Evolutionary conservation across 768 basidiomycete genomes (phyloP).

Genomic region (Phlegmacium glaucopus): DNA sequence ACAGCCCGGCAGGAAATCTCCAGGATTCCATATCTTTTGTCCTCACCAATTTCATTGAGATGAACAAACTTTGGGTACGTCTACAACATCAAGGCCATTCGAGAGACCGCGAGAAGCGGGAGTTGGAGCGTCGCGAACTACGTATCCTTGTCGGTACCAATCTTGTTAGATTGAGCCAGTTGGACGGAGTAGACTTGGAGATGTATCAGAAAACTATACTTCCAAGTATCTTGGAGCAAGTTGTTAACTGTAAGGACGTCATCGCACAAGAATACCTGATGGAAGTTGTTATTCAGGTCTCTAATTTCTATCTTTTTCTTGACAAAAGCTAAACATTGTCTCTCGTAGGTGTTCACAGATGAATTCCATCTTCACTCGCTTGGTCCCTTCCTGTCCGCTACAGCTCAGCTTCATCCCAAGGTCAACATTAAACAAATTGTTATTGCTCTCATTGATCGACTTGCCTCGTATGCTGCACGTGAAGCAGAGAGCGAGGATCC

Average conservation of each 20-base stretch:
- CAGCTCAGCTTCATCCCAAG: constrained; percentile 94
- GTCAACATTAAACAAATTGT: constrained; percentile 99
- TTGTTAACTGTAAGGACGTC: constrained; percentile 97
- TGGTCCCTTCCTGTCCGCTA: constrained; percentile 94
- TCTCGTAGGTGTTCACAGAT: constrained; percentile 88
- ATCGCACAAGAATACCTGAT: constrained; percentile 99
- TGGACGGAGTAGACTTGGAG: constrained; percentile 94
- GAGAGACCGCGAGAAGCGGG: constrained; percentile 94
- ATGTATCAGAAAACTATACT: constrained; percentile 87
- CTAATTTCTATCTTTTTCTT: neutral
- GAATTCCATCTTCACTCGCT: constrained; percentile 97
- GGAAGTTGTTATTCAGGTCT: constrained; percentile 98
- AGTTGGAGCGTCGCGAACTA: constrained; percentile 91
- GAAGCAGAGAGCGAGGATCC: constrained; percentile 97
- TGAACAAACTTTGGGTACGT: constrained; percentile 99
- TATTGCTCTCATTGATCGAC: constrained; percentile 93
- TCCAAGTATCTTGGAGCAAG: constrained; percentile 92
- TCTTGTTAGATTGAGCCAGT: constrained; percentile 89
- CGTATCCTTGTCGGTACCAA: constrained; percentile 98
- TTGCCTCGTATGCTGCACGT: constrained; percentile 93
- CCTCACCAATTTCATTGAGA: constrained; percentile 98
- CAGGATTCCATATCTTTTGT: constrained; percentile 96
- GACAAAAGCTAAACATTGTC: constrained; percentile 3
- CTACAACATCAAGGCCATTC: constrained; percentile 98
- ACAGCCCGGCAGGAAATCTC: constrained; percentile 81